Evolutionary conservation across 345 rosid genomes (phyloP).

Genomic region (Psidium guajava): DNA sequence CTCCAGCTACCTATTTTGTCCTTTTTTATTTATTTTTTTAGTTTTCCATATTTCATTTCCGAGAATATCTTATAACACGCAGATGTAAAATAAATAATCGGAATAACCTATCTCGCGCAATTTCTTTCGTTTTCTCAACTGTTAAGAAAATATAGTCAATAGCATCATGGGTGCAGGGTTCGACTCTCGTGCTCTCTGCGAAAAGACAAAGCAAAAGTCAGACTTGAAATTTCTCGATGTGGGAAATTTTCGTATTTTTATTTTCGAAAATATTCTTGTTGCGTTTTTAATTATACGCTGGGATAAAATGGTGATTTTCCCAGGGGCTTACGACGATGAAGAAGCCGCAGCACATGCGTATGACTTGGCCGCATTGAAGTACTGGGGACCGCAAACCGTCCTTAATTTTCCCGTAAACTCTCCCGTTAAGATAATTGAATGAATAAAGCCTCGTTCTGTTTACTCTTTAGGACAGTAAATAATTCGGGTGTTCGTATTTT

Average conservation of each 20-base stretch:
- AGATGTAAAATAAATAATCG: neutral
- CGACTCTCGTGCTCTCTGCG: too few relatives aligned
- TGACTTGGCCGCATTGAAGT: constrained; percentile 93
- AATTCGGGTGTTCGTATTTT: neutral
- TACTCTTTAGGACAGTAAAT: neutral
- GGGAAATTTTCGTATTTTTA: neutral
- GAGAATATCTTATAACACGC: neutral
- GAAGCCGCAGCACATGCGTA: constrained; percentile 91
- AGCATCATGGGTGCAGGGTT: too few relatives aligned
- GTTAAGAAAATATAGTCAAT: neutral
- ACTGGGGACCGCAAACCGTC: constrained; percentile 81
- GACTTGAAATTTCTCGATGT: neutral
- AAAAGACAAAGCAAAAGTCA: too few relatives aligned
- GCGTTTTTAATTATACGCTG: neutral
- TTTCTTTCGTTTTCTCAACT: neutral
- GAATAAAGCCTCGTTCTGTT: neutral
- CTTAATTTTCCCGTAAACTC: constrained; percentile 73
- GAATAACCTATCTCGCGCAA: neutral
- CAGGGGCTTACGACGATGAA: constrained; percentile 91
- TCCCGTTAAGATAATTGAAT: neutral
- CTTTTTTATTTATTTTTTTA: neutral
- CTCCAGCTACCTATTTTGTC: neutral
- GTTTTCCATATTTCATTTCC: neutral
- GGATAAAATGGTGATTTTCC: neutral
- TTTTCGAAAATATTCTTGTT: neutral